phyloP scores from a whole-genome alignment of 768 basidiomycete genomes.

The Rhodotorula paludigena region DNA sequence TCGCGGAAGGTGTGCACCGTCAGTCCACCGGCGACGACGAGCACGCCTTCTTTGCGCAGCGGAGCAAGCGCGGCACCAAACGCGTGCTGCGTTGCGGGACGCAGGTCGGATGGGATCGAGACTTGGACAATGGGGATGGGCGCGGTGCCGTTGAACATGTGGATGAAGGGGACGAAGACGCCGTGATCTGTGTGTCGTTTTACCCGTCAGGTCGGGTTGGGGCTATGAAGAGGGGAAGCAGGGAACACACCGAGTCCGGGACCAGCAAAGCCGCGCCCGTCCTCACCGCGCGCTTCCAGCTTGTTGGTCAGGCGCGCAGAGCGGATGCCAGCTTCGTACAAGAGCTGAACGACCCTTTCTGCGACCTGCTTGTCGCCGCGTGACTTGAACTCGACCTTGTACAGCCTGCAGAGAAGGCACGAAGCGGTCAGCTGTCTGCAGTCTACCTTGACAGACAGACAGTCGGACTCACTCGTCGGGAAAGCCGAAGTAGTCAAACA shows the following conservation, averaged over 20 bases:
- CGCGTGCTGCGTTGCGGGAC: slow-evolving; percentile 61
- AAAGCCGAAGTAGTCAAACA: slow-evolving; percentile 73
- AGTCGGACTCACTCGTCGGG: slow-evolving; percentile 37
- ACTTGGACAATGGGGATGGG: slow-evolving; percentile 61
- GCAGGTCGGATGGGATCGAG: slow-evolving; percentile 58
- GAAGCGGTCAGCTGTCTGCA: background rate
- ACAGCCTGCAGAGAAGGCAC: slow-evolving; percentile 46
- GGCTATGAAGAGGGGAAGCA: background rate
- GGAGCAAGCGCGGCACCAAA: slow-evolving; percentile 60
- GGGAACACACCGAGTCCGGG: slow-evolving; percentile 53
- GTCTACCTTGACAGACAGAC: background rate
- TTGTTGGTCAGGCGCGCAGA: slow-evolving; percentile 54
- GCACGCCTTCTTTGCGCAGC: slow-evolving; percentile 62
- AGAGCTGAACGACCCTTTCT: slow-evolving; percentile 59
- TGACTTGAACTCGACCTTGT: slow-evolving; percentile 62
- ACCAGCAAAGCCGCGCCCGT: slow-evolving; percentile 62
- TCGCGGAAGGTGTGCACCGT: slow-evolving; percentile 65
- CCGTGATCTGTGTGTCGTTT: slow-evolving; percentile 60
- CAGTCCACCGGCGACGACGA: slow-evolving; percentile 68
- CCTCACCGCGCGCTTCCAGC: slow-evolving; percentile 58
- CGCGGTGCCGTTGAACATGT: slow-evolving; percentile 59
- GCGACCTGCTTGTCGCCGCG: slow-evolving; percentile 60
- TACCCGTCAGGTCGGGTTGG: background rate
- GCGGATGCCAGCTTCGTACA: slow-evolving; percentile 57
- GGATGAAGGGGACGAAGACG: slow-evolving; percentile 69